Evolutionary conservation across 2,329 filamentous ascomycete genomes (phyloP).

Genomic region (Simplicillium aogashimaense): DNA sequence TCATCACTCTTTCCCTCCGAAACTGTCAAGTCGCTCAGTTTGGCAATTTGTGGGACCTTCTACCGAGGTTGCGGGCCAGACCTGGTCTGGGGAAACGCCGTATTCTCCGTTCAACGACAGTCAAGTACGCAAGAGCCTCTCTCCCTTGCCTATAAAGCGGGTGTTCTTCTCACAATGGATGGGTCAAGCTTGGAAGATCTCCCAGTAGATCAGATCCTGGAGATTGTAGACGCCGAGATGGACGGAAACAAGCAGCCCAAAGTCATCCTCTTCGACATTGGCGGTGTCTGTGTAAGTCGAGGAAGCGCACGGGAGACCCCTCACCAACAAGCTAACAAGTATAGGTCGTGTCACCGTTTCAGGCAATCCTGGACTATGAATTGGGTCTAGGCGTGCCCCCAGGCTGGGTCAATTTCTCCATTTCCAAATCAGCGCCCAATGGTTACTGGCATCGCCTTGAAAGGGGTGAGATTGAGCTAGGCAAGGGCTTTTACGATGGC

Average conservation of each 20-base stretch:
- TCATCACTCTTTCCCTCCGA: no score
- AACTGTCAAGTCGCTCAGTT: no score
- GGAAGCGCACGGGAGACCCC: no score
- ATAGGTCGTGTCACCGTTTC: conserved; percentile 83
- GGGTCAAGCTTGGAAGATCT: conserved; percentile 4
- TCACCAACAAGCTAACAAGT: neutral
- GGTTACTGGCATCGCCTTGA: conserved; percentile 88
- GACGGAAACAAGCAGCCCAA: conserved; percentile 45
- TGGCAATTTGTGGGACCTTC: no score
- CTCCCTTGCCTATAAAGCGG: no score
- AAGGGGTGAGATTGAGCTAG: conserved; percentile 68
- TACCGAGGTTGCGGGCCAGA: no score
- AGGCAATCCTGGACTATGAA: conserved; percentile 89
- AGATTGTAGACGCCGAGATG: conserved; percentile 26
- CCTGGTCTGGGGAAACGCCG: no score
- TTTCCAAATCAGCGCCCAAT: conserved; percentile 65
- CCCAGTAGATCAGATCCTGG: conserved; percentile 18
- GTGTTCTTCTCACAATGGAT: neutral
- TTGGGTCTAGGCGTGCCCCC: conserved; percentile 63
- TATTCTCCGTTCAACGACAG: no score
- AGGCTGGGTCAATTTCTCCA: conserved; percentile 87
- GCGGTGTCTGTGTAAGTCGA: conserved; percentile 82
- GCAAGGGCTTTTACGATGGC: conserved; percentile 61
- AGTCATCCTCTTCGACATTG: conserved; percentile 86
- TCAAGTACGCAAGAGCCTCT: no score